These are phyloP conservation scores for Hemileccinum impolitum DNA, from an alignment of 768 basidiomycete species.

Conservation along the genomic window DNA sequence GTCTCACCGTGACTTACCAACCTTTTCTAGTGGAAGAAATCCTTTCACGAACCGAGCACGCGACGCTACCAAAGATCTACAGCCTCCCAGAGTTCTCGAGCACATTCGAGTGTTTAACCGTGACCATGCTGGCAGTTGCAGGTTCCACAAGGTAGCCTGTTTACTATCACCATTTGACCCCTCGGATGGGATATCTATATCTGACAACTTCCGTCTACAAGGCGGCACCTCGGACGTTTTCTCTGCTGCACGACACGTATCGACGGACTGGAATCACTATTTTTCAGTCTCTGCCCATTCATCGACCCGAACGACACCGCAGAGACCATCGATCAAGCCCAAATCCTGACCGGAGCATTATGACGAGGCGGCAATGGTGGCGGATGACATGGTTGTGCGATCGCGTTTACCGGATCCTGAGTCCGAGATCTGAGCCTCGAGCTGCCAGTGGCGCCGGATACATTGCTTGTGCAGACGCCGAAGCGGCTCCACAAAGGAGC, in stretches of 20 bases:
- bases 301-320: slow-evolving; percentile 48
- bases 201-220: slow-evolving; percentile 33
- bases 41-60: slow-evolving; percentile 61
- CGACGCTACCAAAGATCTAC: slow-evolving; percentile 82
- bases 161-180: neutral
- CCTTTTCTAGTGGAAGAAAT: slow-evolving; percentile 76
- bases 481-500: slow-evolving; percentile 59
- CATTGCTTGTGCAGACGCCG: slow-evolving; percentile 31
- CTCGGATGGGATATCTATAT: neutral
- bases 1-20: neutral
- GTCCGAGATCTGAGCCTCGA: neutral
- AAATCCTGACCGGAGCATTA: slow-evolving; percentile 58
- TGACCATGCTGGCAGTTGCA: slow-evolving; percentile 82
- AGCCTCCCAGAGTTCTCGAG: slow-evolving; percentile 71
- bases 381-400: slow-evolving; percentile 35
- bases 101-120: slow-evolving; percentile 81
- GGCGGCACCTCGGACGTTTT: slow-evolving; percentile 90
- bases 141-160: slow-evolving; percentile 68
- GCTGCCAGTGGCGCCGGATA: neutral
- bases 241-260: slow-evolving; percentile 73
- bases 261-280: slow-evolving; percentile 94
- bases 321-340: slow-evolving; percentile 76
- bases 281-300: slow-evolving; percentile 78
- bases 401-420: slow-evolving; percentile 13
- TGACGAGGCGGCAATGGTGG: slow-evolving; percentile 36